Percentiles rank a stretch among this genome's conserved stretches.
These are phyloP conservation scores for Phialophora tarda DNA, from an alignment of 2,329 filamentous ascomycete genomes.

Conservation along the genomic window DNA sequence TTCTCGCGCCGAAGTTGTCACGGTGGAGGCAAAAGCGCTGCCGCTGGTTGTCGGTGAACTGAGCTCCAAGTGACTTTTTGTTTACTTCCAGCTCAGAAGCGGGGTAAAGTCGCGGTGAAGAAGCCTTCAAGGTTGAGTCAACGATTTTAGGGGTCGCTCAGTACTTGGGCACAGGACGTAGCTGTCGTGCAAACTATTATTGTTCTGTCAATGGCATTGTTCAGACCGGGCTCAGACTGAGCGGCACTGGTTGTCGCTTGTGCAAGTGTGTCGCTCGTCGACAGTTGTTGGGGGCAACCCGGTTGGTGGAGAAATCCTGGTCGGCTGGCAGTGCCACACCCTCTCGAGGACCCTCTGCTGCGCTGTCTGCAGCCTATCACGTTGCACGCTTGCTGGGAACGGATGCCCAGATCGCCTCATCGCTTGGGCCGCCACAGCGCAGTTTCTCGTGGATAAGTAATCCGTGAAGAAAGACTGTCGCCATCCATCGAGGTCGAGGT, in stretches of 20 bases:
- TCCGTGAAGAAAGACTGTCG: neutral
- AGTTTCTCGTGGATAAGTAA: neutral
- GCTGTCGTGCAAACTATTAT: neutral
- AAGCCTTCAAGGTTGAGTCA: neutral
- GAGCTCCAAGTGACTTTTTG: constrained; percentile 18
- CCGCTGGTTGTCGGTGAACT: neutral
- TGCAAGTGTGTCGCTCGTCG: neutral
- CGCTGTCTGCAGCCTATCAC: constrained; percentile 3
- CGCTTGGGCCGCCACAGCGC: neutral
- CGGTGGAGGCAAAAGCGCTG: neutral
- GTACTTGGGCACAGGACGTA: neutral
- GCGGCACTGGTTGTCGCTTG: neutral
- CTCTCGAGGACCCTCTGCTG: neutral
- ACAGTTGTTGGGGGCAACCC: constrained; percentile 6
- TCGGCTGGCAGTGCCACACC: neutral
- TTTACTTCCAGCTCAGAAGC: constrained; percentile 22
- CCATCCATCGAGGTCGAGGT: neutral
- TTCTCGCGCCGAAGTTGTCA: neutral
- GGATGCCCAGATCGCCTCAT: constrained; percentile 1
- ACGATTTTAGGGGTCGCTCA: neutral
- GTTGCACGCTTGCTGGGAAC: neutral
- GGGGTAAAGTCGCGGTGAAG: constrained; percentile 12
- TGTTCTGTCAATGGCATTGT: neutral
- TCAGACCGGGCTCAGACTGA: neutral
- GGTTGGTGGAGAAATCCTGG: constrained; percentile 3